Percentiles rank a stretch among this genome's conserved stretches.
These are phyloP conservation scores for Aspergillus amoenus DNA, from an alignment of 2,329 filamentous ascomycete species.

Conservation along the genomic window DNA sequence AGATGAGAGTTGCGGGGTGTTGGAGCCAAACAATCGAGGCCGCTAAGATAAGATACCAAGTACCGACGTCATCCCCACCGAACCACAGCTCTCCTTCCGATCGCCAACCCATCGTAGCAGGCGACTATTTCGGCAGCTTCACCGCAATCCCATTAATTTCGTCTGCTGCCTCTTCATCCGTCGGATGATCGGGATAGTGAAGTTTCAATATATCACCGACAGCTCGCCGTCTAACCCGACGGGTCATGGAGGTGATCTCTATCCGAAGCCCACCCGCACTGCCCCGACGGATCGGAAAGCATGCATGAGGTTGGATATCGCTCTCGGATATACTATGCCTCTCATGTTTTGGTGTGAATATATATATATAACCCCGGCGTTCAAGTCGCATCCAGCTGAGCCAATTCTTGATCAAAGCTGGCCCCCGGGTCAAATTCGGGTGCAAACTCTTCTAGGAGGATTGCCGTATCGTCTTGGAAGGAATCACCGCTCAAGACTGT, in stretches of 20 bases:
- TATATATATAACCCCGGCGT: neutral
- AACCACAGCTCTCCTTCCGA: neutral
- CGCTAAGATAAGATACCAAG: neutral
- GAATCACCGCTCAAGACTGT: slow-evolving; percentile 23
- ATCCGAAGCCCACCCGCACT: slow-evolving; percentile 21
- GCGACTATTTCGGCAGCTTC: neutral
- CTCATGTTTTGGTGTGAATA: neutral
- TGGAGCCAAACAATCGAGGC: neutral
- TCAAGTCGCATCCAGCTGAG: slow-evolving; percentile 18
- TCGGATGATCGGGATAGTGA: slow-evolving; percentile 2
- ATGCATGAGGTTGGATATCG: neutral
- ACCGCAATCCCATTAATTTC: neutral
- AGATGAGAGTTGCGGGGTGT: slow-evolving; percentile 2
- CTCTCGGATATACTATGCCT: neutral
- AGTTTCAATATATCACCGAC: slow-evolving; percentile 11
- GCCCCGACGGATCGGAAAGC: slow-evolving; percentile 26
- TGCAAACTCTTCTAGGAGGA: slow-evolving; percentile 26
- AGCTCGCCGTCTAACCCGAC: slow-evolving; percentile 7
- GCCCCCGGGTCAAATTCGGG: slow-evolving; percentile 22
- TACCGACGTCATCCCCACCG: neutral
- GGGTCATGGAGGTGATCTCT: slow-evolving; percentile 11
- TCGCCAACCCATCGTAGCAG: neutral
- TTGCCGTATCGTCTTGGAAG: slow-evolving; percentile 37
- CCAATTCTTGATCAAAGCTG: slow-evolving; percentile 20
- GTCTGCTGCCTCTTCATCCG: neutral